Conservation (phyloP, 768 basidiomycete genomes). For the Amanita muscaria region DNA sequence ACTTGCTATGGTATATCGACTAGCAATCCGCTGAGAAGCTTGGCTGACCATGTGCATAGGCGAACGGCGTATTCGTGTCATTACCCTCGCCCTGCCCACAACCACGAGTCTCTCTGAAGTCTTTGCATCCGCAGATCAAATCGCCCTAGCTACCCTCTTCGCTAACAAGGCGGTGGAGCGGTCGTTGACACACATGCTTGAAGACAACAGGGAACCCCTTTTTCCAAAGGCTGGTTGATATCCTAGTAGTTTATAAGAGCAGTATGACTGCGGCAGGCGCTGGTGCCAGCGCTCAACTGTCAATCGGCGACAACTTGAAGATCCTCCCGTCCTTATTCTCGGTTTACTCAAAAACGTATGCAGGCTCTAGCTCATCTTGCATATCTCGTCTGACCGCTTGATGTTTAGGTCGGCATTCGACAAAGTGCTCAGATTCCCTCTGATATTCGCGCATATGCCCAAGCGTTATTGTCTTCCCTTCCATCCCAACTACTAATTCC, state of each 20-base stretch:
- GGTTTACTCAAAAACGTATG: constrained; percentile 90
- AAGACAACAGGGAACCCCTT: constrained; percentile 85
- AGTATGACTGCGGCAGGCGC: constrained; percentile 93
- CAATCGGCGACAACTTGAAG: constrained; percentile 89
- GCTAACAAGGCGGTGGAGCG: constrained; percentile 93
- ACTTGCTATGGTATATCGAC: constrained; percentile 65
- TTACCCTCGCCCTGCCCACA: constrained; percentile 81
- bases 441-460: constrained; percentile 92
- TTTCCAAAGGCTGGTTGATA: constrained; percentile 75
- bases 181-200: constrained; percentile 74
- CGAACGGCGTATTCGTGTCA: constrained; percentile 85
- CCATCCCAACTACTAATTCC: constrained; percentile 89
- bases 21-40: too few species aligned
- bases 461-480: constrained; percentile 81
- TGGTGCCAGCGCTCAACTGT: constrained; percentile 89
- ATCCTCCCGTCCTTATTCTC: constrained; percentile 81
- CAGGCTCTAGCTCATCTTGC: neutral
- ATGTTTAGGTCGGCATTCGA: constrained; percentile 73
- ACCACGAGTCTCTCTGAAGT: constrained; percentile 84
- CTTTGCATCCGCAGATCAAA: constrained; percentile 84
- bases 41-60: constrained; percentile 23
- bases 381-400: constrained; percentile 1
- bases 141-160: constrained; percentile 75
- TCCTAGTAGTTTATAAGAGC: constrained; percentile 83
- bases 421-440: constrained; percentile 97